Evolutionary conservation across 163 green algal species (phyloP).

Genomic region (Chloromonas sp.): DNA sequence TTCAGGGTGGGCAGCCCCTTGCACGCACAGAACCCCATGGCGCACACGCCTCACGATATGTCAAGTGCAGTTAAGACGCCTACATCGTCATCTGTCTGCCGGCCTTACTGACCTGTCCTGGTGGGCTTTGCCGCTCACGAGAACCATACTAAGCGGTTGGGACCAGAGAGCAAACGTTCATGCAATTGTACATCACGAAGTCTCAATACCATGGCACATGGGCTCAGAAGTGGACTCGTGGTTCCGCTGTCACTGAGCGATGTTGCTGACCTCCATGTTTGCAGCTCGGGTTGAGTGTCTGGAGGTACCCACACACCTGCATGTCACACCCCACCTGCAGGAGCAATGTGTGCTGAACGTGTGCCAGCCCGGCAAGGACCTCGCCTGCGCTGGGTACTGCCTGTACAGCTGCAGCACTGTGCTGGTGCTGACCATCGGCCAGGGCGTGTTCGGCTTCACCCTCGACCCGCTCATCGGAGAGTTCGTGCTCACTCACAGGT

Average conservation of each 20-base stretch:
- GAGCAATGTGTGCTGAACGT: slow-evolving; percentile 91
- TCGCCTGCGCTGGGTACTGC: slow-evolving; percentile 89
- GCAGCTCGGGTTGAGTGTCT: neutral
- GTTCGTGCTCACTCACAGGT: slow-evolving; percentile 91
- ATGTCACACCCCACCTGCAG: slow-evolving; percentile 4
- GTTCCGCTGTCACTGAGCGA: neutral
- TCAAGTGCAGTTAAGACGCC: too few relatives aligned
- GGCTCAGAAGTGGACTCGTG: neutral
- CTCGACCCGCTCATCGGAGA: slow-evolving; percentile 90
- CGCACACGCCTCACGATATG: too few relatives aligned
- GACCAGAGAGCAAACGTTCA: neutral
- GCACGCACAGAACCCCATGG: too few relatives aligned
- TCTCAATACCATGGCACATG: neutral
- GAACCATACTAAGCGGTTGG: neutral
- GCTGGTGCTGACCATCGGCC: slow-evolving; percentile 82
- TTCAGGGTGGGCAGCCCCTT: too few relatives aligned
- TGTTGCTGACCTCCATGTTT: too few relatives aligned
- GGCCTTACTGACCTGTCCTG: too few relatives aligned
- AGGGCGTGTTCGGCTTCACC: slow-evolving; percentile 90
- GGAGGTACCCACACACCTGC: too few relatives aligned
- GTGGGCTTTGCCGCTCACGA: too few relatives aligned
- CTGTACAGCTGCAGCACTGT: slow-evolving; percentile 82
- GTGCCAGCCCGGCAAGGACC: slow-evolving; percentile 87
- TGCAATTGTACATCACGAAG: neutral
- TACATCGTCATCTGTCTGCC: too few relatives aligned